Percentiles rank a stretch among this genome's conserved stretches.
Conservation (phyloP, 2,329 filamentous ascomycete species). For the Epichloe hybrida region DNA sequence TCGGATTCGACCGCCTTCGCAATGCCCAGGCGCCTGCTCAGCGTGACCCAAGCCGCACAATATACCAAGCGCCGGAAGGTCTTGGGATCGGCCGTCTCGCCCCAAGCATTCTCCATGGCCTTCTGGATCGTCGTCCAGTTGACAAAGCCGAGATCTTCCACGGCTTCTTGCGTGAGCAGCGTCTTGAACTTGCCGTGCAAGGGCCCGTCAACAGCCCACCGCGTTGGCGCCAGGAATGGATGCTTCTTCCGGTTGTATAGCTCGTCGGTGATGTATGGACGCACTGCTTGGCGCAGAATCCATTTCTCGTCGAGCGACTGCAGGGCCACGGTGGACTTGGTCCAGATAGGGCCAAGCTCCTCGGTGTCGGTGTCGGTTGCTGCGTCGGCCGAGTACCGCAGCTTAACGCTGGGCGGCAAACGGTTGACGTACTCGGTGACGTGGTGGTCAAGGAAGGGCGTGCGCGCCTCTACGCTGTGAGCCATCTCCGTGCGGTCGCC, state of each 20-base stretch:
- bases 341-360: background rate
- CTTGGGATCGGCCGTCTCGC: constrained; percentile 16
- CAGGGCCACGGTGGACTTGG: constrained; percentile 1
- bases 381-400: background rate
- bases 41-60: no score
- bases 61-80: constrained; percentile 17
- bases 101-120: constrained; percentile 25
- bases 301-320: constrained; percentile 31
- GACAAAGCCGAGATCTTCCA: constrained; percentile 27
- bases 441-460: constrained; percentile 19
- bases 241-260: constrained; percentile 35
- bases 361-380: background rate
- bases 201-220: constrained; percentile 27
- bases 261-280: constrained; percentile 37
- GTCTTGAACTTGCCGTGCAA: constrained; percentile 21
- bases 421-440: constrained; percentile 10
- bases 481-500: constrained; percentile 25
- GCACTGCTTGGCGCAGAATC: constrained; percentile 35
- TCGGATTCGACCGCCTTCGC: no score
- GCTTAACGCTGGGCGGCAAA: constrained; percentile 6
- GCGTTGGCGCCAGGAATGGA: constrained; percentile 32
- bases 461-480: constrained; percentile 21
- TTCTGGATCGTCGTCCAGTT: constrained; percentile 22
- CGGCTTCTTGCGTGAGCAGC: constrained; percentile 22
- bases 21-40: no score